Evolutionary conservation across 2,329 filamentous ascomycete genomes (phyloP).

Genomic region (Curvularia eragrostidis): DNA sequence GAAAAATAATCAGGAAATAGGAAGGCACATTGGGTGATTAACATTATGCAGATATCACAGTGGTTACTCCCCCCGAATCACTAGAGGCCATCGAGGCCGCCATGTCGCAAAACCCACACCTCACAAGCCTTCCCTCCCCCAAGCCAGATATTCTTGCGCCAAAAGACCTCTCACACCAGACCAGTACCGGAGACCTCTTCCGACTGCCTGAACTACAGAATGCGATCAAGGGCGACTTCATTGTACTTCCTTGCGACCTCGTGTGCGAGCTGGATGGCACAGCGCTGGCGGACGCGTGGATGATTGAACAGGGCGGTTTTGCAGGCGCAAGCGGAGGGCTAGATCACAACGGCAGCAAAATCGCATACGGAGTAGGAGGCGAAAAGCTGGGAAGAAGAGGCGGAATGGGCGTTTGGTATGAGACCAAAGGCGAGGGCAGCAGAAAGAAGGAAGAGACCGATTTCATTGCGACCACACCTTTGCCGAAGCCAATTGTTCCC

Average conservation of each 20-base stretch:
- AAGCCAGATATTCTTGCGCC: conserved; percentile 80
- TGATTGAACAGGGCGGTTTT: conserved; percentile 79
- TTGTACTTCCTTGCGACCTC: conserved; percentile 90
- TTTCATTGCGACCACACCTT: conserved; percentile 79
- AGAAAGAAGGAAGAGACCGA: conserved; percentile 93
- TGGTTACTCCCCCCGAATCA: conserved; percentile 65
- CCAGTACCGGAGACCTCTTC: conserved; percentile 87
- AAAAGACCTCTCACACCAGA: conserved; percentile 76
- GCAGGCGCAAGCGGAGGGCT: conserved; percentile 63
- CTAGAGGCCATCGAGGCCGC: conserved; percentile 71
- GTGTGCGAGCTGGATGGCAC: conserved; percentile 89
- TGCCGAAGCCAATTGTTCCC: conserved; percentile 64
- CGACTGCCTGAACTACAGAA: conserved; percentile 80
- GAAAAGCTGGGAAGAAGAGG: conserved; percentile 71
- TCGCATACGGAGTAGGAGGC: conserved; percentile 59
- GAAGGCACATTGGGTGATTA: conserved; percentile 1
- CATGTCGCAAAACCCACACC: conserved; percentile 77
- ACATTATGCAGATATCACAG: conserved; percentile 56
- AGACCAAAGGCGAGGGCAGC: conserved; percentile 76
- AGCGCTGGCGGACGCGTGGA: conserved; percentile 86
- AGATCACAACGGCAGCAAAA: conserved; percentile 50
- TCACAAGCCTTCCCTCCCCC: conserved; percentile 75
- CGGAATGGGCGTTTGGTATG: conserved; percentile 88
- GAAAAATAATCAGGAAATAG: too few relatives aligned
- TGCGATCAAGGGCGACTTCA: conserved; percentile 83